Evolutionary conservation across 2,329 filamentous ascomycete genomes (phyloP), one percentile per base, ranked within the genome.

Genomic region (Pyrenophora teres): DNA sequence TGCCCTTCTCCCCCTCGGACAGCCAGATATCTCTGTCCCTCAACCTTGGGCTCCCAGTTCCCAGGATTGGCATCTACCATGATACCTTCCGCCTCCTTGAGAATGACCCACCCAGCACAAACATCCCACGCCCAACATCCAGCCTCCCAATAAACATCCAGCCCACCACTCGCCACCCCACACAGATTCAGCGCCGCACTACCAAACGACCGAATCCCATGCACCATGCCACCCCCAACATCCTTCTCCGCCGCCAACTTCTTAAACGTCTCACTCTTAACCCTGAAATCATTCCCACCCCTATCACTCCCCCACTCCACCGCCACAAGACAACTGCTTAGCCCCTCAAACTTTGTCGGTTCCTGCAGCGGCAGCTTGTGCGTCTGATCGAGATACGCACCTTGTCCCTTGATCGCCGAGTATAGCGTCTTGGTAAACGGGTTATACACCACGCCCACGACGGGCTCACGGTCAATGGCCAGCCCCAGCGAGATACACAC

Each of bases 91-190:
- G 89, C 87, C 77, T 93, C 89, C 25, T 77, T 76, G 21, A 93
- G 76, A 54, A 93, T 87, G 51, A 87, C 85, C 89, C 89, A 92
- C 0, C 86, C 89, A 4, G 90, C 90, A 67, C 87, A 90, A 2
- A 93, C 89, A 70, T 93, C 89, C 89, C 89, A 93, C 1, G 89
- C 88, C 83, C 88, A 93, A 72, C 88, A 91, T 0, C 90, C 89
- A 32, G 87, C 88, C 75, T 93, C 89, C 89, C 89, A 93, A 70
- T 90, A 93, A 18, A 84, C 64, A 69, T 93, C 89, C 21, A 90
- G 62, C 70, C 85, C 81, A 0, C 89, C 89, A 8, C 84, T 82
- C 2, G 89, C 89, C 3, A 90, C 86, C 33, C 80, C 82, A 50
- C 87, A 90, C 15, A 92, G 73, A 71, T 92, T 92, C 63, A 93